Evolutionary conservation across 495 filamentous ascomycete genomes (phyloP).

Genomic region (Tuber calosporum): DNA sequence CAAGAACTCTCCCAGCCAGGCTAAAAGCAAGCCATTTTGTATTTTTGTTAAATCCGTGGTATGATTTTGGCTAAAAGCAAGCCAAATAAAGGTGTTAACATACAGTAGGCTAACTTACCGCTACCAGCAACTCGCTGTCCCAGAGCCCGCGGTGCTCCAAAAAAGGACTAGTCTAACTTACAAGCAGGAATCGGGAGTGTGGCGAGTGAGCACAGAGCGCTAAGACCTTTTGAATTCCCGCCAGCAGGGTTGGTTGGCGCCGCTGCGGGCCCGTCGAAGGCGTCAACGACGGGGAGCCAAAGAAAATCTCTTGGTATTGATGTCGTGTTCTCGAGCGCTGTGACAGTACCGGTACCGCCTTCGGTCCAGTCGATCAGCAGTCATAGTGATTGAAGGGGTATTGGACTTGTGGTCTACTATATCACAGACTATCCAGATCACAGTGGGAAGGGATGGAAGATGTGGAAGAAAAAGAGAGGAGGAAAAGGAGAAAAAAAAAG

Average conservation of each 20-base stretch:
- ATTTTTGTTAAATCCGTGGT: too few species aligned
- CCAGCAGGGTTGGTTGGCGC: neutral
- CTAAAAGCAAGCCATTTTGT: neutral
- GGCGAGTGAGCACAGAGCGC: slow-evolving; percentile 26
- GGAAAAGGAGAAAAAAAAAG: neutral
- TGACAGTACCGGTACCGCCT: neutral
- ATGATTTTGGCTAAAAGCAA: neutral
- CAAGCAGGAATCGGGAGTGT: slow-evolving; percentile 26
- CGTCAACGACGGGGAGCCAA: neutral
- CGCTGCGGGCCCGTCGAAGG: neutral
- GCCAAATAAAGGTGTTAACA: neutral
- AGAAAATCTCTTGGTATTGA: neutral
- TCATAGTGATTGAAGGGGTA: neutral
- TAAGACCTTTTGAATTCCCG: slow-evolving; percentile 16
- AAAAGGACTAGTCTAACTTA: neutral
- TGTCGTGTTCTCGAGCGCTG: too few species aligned
- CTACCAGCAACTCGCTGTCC: neutral
- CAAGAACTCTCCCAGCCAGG: neutral
- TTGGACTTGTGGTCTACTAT: neutral
- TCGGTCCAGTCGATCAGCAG: neutral
- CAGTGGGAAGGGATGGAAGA: neutral
- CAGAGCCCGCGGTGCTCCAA: neutral
- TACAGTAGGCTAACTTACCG: neutral
- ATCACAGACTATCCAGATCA: neutral
- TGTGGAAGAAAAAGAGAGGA: neutral